Evolutionary conservation across 31 red algal genomes (phyloP).

Genomic region (Odonthalia washingtoniensis): DNA sequence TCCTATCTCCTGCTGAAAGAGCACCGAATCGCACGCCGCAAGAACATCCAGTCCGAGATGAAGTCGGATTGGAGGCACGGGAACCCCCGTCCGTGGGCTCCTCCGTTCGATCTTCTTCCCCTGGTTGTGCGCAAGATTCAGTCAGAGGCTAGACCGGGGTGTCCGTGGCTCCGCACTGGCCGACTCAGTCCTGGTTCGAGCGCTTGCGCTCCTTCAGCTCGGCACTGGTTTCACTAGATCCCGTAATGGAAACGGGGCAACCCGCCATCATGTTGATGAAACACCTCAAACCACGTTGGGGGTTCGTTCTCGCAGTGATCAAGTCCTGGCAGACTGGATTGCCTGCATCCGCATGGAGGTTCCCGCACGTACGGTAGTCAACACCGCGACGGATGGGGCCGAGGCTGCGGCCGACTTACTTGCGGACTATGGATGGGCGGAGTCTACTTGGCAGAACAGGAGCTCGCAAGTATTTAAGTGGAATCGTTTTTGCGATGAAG

Average conservation of each 20-base stretch:
- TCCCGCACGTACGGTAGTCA: no score
- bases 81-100: no score
- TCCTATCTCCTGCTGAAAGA: neutral
- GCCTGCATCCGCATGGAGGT: no score
- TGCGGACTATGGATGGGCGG: neutral
- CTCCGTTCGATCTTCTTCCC: no score
- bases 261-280: neutral
- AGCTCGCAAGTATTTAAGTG: conserved; percentile 25
- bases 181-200: conserved; percentile 23
- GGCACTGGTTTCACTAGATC: neutral
- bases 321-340: no score
- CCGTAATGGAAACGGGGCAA: no score
- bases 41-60: neutral
- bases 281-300: no score
- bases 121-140: conserved; percentile 18
- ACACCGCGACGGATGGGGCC: conserved; percentile 8
- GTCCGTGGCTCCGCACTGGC: conserved; percentile 6
- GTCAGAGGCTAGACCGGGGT: neutral
- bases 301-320: no score
- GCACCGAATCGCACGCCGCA: neutral
- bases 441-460: conserved; percentile 20
- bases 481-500: conserved; percentile 30
- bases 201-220: no score
- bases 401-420: conserved; percentile 20
- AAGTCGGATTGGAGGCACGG: neutral